Conservation (phyloP, 768 basidiomycete species). For the Lyophyllum semitale region DNA sequence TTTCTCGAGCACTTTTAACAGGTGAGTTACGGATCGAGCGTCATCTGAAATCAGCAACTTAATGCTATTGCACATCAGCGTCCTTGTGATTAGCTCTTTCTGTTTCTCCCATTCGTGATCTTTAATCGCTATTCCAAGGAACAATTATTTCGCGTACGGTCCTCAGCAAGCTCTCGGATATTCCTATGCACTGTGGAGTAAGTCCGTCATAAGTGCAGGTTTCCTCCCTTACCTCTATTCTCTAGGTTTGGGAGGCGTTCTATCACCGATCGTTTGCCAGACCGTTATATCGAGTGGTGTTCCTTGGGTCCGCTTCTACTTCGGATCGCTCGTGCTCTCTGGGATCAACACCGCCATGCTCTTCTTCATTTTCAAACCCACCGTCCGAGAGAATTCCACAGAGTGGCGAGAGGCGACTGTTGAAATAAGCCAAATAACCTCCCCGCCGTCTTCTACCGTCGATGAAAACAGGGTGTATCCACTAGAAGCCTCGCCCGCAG, state of each 20-base stretch:
- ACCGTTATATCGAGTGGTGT: slow-evolving; percentile 47
- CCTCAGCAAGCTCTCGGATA: slow-evolving; percentile 45
- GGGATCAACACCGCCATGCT: slow-evolving; percentile 42
- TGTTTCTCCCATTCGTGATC: not conserved
- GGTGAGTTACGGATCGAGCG: slow-evolving; percentile 36
- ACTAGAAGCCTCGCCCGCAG: not conserved
- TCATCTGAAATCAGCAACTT: not conserved
- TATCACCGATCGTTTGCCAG: slow-evolving; percentile 60
- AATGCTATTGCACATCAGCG: slow-evolving; percentile 21
- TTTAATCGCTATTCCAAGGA: slow-evolving; percentile 30
- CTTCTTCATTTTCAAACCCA: slow-evolving; percentile 47
- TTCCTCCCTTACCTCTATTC: not conserved
- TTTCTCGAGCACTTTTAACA: slow-evolving; percentile 48
- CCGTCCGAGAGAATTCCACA: slow-evolving; percentile 36
- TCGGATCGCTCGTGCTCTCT: slow-evolving; percentile 53
- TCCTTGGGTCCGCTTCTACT: slow-evolving; percentile 59
- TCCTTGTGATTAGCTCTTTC: slow-evolving; percentile 32
- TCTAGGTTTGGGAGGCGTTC: slow-evolving; percentile 52
- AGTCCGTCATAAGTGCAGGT: slow-evolving; percentile 8
- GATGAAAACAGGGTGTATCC: not conserved
- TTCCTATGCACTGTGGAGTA: slow-evolving; percentile 54
- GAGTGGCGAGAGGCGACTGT: slow-evolving; percentile 35
- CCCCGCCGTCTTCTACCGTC: not conserved
- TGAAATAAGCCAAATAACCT: slow-evolving; percentile 1
- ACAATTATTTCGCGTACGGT: slow-evolving; percentile 44